These are phyloP conservation scores for Sedum album DNA, from an alignment of 164 flowering plant genomes.

Conservation along the genomic window DNA sequence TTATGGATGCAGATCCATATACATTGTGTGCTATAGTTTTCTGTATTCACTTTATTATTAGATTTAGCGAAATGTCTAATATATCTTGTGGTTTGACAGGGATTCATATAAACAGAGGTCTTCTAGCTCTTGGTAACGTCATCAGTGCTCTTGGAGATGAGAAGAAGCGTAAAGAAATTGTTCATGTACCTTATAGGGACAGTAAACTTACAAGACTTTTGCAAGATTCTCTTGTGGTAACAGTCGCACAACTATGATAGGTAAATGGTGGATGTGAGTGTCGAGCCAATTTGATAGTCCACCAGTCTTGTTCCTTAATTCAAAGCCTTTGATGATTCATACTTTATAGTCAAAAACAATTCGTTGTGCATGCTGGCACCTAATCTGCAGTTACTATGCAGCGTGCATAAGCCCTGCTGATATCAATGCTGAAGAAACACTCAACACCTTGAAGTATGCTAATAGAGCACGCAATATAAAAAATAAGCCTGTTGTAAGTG, in stretches of 20 bases:
- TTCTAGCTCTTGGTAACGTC: constrained; percentile 99
- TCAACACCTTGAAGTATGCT: constrained; percentile 96
- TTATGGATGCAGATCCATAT: background rate
- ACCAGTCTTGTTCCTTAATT: too few species aligned
- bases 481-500: constrained; percentile 93
- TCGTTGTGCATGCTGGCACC: too few species aligned
- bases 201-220: too few species aligned
- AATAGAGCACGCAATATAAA: constrained; percentile 98
- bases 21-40: background rate
- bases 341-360: too few species aligned
- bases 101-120: too few species aligned
- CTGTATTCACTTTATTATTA: background rate
- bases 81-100: constrained; percentile 33
- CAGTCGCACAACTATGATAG: too few species aligned
- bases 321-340: too few species aligned
- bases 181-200: constrained; percentile 96
- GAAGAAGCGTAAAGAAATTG: constrained; percentile 93
- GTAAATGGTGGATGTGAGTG: constrained; percentile 15
- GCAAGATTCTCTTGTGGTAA: too few species aligned
- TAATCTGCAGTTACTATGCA: constrained; percentile 24
- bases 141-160: constrained; percentile 99
- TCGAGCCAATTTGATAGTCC: too few species aligned
- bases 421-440: constrained; percentile 98
- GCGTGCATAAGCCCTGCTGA: too few species aligned
- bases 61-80: background rate